phyloP scores from a whole-genome alignment of 768 basidiomycete genomes.

The Astraeus odoratus region DNA sequence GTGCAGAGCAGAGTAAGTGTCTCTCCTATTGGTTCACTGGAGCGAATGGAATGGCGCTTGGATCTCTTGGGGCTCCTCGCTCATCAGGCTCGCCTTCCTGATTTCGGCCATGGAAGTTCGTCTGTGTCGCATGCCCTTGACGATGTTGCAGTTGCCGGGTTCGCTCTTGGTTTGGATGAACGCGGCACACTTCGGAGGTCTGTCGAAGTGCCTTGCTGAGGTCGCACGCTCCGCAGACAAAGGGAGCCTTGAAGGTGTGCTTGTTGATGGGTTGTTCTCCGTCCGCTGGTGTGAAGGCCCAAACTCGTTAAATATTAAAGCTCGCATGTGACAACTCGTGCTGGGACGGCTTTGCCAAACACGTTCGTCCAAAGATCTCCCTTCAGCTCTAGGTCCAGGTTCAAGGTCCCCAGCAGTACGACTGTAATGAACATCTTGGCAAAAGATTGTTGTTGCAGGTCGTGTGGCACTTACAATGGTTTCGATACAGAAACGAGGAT shows the following conservation, averaged over 20 bases:
- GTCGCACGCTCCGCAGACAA: constrained; percentile 93
- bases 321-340: no score
- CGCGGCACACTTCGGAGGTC: constrained; percentile 94
- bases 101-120: constrained; percentile 82
- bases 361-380: no score
- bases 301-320: no score
- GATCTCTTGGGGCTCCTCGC: constrained; percentile 90
- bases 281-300: constrained; percentile 93
- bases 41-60: constrained; percentile 92
- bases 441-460: no score
- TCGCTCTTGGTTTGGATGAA: constrained; percentile 98
- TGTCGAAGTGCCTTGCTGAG: constrained; percentile 94
- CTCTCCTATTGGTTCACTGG: constrained; percentile 92
- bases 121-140: constrained; percentile 91
- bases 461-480: no score
- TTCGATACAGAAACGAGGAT: no score
- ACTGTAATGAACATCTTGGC: no score
- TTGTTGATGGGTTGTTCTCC: constrained; percentile 97
- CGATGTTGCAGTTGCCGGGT: constrained; percentile 83
- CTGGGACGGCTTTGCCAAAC: no score
- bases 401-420: no score
- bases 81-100: constrained; percentile 80
- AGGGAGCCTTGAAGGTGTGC: constrained; percentile 89
- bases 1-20: no score
- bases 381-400: no score